Evolutionary conservation across 1,284 basidiomycete species (phyloP).

Genomic region (Cryptococcus depauperatus): DNA sequence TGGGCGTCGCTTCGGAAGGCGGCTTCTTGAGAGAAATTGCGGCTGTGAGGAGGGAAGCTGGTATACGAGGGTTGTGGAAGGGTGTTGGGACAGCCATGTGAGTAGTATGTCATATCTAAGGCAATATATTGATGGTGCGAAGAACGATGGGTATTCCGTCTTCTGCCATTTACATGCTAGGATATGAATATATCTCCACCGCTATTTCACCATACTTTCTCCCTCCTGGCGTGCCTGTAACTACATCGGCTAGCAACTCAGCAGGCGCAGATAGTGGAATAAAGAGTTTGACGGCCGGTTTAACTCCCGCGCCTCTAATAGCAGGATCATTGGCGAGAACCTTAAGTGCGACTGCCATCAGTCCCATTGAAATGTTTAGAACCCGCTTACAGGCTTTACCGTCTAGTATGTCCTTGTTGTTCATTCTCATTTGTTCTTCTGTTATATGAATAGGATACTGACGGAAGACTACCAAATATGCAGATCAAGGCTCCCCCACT

Average conservation of each 20-base stretch:
- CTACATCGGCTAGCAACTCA: constrained; percentile 14
- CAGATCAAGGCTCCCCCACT: constrained; percentile 54
- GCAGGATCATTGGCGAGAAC: constrained; percentile 79
- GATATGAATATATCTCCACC: constrained; percentile 78
- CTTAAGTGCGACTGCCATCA: constrained; percentile 68
- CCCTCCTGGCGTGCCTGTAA: constrained; percentile 17
- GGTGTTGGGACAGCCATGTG: constrained; percentile 78
- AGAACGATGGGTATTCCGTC: constrained; percentile 88
- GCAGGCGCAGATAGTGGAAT: constrained; percentile 2
- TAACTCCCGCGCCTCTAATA: constrained; percentile 61
- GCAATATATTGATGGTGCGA: background rate
- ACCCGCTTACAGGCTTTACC: constrained; percentile 82
- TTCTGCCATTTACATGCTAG: constrained; percentile 89
- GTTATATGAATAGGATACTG: constrained; percentile 4
- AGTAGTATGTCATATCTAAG: constrained; percentile 34
- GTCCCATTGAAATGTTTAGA: constrained; percentile 86
- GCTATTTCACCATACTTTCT: constrained; percentile 32
- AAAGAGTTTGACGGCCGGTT: constrained; percentile 29
- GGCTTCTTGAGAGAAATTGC: constrained; percentile 70
- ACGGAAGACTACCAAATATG: constrained; percentile 59
- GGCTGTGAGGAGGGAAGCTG: constrained; percentile 69
- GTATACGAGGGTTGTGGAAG: constrained; percentile 75
- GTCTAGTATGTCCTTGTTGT: constrained; percentile 41
- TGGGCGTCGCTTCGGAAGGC: background rate
- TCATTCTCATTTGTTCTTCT: background rate